These are phyloP conservation scores for Aristolochia fimbriata DNA, from an alignment of 164 flowering plant genomes.

Conservation along the genomic window DNA sequence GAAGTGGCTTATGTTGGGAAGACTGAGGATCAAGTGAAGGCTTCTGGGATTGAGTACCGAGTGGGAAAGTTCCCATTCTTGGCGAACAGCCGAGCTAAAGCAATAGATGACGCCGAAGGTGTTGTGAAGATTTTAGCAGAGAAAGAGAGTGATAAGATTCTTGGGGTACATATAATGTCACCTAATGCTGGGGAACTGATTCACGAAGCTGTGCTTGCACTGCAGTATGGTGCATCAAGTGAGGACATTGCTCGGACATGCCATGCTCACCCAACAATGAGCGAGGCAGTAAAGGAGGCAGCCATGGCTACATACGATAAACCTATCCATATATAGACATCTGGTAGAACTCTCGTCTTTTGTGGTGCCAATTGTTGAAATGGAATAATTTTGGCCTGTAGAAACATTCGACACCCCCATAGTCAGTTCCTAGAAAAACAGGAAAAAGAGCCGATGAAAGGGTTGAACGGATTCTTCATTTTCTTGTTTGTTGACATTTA, in stretches of 20 bases:
- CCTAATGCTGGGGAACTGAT: conserved; percentile 86
- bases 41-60: conserved; percentile 39
- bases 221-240: conserved; percentile 68
- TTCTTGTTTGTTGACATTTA: no score
- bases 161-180: conserved; percentile 76
- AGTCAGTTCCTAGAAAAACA: no score
- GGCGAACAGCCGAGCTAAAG: conserved; percentile 85
- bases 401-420: no score
- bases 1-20: conserved; percentile 83
- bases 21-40: conserved; percentile 78
- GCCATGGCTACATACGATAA: conserved; percentile 98
- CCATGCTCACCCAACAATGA: conserved; percentile 97
- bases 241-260: conserved; percentile 84
- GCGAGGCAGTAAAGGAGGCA: conserved; percentile 94
- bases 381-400: no score
- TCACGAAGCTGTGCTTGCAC: conserved; percentile 64
- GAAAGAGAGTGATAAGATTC: conserved; percentile 61
- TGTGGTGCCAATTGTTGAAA: no score
- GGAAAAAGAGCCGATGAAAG: no score
- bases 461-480: no score
- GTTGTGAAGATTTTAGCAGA: conserved; percentile 73
- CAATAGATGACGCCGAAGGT: conserved; percentile 77
- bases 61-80: conserved; percentile 76
- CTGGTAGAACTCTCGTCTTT: no score
- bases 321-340: conserved; percentile 66